Evolutionary conservation across 768 basidiomycete genomes (phyloP).

Genomic region (Wakefieldia striispora): DNA sequence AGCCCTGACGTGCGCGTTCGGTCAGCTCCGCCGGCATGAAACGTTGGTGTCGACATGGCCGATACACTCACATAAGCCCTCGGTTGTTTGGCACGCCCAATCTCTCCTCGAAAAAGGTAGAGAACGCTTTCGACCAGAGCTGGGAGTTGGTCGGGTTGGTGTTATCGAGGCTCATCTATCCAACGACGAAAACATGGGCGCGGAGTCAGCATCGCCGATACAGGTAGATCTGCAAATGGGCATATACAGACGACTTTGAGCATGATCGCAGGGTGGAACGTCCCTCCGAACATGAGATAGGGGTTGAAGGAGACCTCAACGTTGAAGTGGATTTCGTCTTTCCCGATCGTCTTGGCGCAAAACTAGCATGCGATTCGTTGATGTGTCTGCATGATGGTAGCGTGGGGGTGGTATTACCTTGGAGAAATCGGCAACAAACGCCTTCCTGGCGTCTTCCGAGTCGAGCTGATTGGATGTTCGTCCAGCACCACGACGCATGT

Average conservation of each 20-base stretch:
- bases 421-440: slow-evolving; percentile 50
- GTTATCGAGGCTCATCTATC: slow-evolving; percentile 57
- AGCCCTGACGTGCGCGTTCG: slow-evolving; percentile 9
- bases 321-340: slow-evolving; percentile 55
- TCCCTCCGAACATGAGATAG: slow-evolving; percentile 56
- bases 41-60: not conserved
- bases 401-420: slow-evolving; percentile 37
- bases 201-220: not conserved
- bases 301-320: slow-evolving; percentile 57
- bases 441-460: slow-evolving; percentile 30
- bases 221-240: not conserved
- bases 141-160: slow-evolving; percentile 46
- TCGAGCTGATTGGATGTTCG: slow-evolving; percentile 3
- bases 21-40: not conserved
- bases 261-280: slow-evolving; percentile 64
- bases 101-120: slow-evolving; percentile 52
- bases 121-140: slow-evolving; percentile 53
- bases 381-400: not conserved
- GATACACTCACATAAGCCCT: slow-evolving; percentile 53
- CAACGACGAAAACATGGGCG: not conserved
- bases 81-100: slow-evolving; percentile 49
- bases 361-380: slow-evolving; percentile 35
- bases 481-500: not conserved
- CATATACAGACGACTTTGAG: slow-evolving; percentile 51
- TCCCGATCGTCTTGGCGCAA: slow-evolving; percentile 49